phyloP scores from a whole-genome alignment of 352 stramenopile species.

The Blastocystis sp. region DNA sequence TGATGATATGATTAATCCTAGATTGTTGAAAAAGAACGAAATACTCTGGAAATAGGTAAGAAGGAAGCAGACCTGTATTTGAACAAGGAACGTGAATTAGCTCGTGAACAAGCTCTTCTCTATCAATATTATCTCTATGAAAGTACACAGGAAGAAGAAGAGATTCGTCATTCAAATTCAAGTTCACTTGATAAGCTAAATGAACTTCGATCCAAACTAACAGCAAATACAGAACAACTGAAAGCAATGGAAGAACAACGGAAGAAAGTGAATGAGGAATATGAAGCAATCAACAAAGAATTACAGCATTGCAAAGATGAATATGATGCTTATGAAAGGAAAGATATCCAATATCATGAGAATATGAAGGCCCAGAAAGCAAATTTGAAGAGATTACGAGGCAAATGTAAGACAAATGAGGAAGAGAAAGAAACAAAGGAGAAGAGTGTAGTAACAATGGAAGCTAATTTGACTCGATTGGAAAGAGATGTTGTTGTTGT shows the following conservation, averaged over 20 bases:
- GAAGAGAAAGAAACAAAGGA: slow-evolving; percentile 80
- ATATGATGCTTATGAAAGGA: slow-evolving; percentile 87
- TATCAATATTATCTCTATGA: slow-evolving; percentile 86
- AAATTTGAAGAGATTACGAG: slow-evolving; percentile 81
- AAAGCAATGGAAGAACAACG: slow-evolving; percentile 75
- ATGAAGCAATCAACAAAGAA: slow-evolving; percentile 74
- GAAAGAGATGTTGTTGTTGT: slow-evolving; percentile 68
- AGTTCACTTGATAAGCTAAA: slow-evolving; percentile 69
- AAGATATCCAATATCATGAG: slow-evolving; percentile 92
- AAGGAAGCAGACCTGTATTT: slow-evolving; percentile 86
- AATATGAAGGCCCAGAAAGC: slow-evolving; percentile 90
- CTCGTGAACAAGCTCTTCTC: slow-evolving; percentile 87
- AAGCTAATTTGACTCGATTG: slow-evolving; percentile 73
- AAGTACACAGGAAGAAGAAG: slow-evolving; percentile 70
- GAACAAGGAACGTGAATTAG: slow-evolving; percentile 86
- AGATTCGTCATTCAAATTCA: slow-evolving; percentile 72
- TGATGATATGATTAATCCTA: background rate
- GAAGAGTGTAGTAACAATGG: slow-evolving; percentile 76
- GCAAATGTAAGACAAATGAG: slow-evolving; percentile 77
- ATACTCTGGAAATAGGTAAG: slow-evolving; percentile 84
- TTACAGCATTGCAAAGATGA: slow-evolving; percentile 82
- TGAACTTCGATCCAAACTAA: slow-evolving; percentile 71
- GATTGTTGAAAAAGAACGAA: slow-evolving; percentile 87
- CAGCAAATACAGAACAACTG: slow-evolving; percentile 68
- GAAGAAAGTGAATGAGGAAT: slow-evolving; percentile 70